Evolutionary conservation across 345 rosid genomes (phyloP).

Genomic region (Pugionium dolabratum): DNA sequence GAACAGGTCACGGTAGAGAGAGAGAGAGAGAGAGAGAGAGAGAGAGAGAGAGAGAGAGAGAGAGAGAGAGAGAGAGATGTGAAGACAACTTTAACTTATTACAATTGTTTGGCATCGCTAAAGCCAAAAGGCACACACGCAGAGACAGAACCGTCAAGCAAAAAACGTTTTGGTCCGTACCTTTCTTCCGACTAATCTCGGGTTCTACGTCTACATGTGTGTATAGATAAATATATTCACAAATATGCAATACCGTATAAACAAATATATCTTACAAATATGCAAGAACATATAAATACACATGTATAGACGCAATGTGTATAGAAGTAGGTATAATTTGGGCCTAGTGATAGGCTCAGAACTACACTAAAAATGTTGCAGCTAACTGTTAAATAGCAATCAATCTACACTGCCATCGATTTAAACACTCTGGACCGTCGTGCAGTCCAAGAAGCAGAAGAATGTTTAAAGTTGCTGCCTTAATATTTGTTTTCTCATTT

Average conservation of each 20-base stretch:
- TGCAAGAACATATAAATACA: neutral
- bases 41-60: constrained; percentile 18
- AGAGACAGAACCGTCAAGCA: constrained; percentile 40
- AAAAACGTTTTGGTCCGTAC: constrained; percentile 40
- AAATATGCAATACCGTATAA: constrained; percentile 18
- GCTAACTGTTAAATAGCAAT: constrained; percentile 38
- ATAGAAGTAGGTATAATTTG: constrained; percentile 33
- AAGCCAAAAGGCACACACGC: constrained; percentile 33
- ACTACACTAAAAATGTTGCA: constrained; percentile 44
- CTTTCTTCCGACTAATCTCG: constrained; percentile 43
- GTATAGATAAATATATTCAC: constrained; percentile 7
- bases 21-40: constrained; percentile 10
- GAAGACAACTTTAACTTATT: constrained; percentile 32
- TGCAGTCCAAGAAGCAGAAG: constrained; percentile 38
- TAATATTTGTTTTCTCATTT: constrained; percentile 14
- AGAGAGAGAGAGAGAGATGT: constrained; percentile 25
- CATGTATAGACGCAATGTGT: constrained; percentile 18
- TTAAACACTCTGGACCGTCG: constrained; percentile 34
- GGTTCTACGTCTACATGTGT: constrained; percentile 39
- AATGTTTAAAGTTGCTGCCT: constrained; percentile 41
- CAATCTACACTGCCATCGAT: constrained; percentile 39
- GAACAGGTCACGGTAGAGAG: constrained; percentile 39
- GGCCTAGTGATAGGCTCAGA: constrained; percentile 43
- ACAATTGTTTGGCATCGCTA: constrained; percentile 35
- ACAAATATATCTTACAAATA: neutral